Base-by-base conservation (phyloP, 1,284 basidiomycete genomes). In the Cystobasidium sp. region DNA sequence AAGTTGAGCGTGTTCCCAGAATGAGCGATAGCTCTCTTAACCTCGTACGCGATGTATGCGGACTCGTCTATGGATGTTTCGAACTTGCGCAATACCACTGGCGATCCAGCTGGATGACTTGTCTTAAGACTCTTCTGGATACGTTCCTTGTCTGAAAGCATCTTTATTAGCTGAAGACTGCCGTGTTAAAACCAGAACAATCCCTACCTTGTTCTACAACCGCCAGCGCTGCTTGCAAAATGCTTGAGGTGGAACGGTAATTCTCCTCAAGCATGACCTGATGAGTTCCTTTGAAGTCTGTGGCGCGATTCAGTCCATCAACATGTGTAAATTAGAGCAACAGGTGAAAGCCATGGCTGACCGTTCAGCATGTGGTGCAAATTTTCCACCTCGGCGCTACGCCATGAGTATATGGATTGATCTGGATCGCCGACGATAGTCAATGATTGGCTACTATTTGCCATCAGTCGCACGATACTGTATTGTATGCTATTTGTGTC, bases 351-450 rank as follows among this genome's bases (percentile, higher is more conserved):
- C 41, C 4, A 20, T 7, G 55, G 62, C 79, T 20, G 68, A 89
- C 91, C 89, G 81, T 85, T 83, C 56, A 84, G 83, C 92, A 94
- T 94, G 76, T 86, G 88, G n/a, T 84, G 84, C n/a, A 94, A 82
- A 81, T 94, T 94, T 75, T 86, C 87, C 2, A 91, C 85, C 78
- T 94, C 91, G 0, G 93, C 93, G 12, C 91, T 90, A 7, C 93
- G 87, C 93, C 93, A 96, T 14, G 92, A 92, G 78, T 94, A 94
- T 73, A 94, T 95, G 5, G 91, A 93, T 80, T 96, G 93, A 82
- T 97, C 93, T 0, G 94, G 93, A 83, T 97, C 94, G 0, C 94
- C 94, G 3, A 97, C 93, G 49, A 95, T 87, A 5, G 90, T 94
- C 39, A 94, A 86, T 75, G 89, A 88, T 47, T n/a, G 6, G 53